These are phyloP conservation scores for Candida hungchunana DNA, from an alignment of 805 yeast species.

Conservation along the genomic window DNA sequence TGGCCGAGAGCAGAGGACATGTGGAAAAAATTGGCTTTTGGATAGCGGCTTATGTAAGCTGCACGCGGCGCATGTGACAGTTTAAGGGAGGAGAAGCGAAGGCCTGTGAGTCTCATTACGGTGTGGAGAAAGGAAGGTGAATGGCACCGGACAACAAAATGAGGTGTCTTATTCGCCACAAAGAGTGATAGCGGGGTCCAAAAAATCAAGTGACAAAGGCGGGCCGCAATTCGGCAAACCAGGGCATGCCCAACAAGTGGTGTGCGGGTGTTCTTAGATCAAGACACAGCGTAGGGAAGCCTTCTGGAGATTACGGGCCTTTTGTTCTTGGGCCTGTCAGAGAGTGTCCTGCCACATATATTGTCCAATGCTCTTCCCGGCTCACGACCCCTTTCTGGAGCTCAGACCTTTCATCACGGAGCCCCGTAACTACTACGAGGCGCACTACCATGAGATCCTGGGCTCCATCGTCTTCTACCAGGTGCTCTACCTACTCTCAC, in stretches of 20 bases:
- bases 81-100: background rate
- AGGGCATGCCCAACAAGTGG: no score
- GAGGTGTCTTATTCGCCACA: no score
- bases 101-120: constrained; percentile 1
- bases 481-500: constrained; percentile 47
- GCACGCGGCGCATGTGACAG: constrained; percentile 2
- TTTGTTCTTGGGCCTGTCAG: no score
- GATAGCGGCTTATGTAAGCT: constrained; percentile 6
- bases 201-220: no score
- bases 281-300: no score
- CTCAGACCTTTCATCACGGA: constrained; percentile 30
- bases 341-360: no score
- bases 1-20: background rate
- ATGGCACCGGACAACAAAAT: background rate
- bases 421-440: constrained; percentile 39
- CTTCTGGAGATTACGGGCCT: no score
- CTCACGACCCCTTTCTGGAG: constrained; percentile 16
- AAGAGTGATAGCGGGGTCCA: no score
- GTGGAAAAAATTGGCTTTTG: constrained; percentile 6
- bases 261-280: background rate
- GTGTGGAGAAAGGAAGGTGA: background rate
- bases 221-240: no score
- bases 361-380: constrained; percentile 14
- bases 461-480: constrained; percentile 59
- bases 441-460: constrained; percentile 76